A percentile compares a stretch with the other conserved stretches of the same genome.
phyloP scores from a whole-genome alignment of 2,329 filamentous ascomycete species.

The Fusarium penzigii region DNA sequence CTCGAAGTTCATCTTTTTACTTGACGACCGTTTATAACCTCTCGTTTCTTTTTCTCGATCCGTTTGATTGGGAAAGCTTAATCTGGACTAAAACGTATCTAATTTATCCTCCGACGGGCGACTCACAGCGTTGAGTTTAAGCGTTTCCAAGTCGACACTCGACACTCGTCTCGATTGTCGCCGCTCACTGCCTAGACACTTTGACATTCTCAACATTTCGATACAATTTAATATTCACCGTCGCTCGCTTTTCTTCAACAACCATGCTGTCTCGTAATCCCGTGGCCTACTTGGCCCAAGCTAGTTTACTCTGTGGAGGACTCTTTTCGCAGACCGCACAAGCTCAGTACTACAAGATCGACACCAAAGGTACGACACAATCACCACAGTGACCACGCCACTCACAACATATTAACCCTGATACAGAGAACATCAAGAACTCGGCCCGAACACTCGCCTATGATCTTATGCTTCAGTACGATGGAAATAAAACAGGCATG shows the following conservation, averaged over 20 bases:
- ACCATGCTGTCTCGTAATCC: neutral
- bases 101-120: neutral
- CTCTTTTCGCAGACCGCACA: slow-evolving; percentile 17
- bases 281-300: slow-evolving; percentile 9
- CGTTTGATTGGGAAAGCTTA: neutral
- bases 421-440: slow-evolving; percentile 46
- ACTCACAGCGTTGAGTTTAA: neutral
- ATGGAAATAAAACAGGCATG: slow-evolving; percentile 51
- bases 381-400: neutral
- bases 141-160: neutral
- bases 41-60: neutral
- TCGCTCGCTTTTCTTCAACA: neutral
- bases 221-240: neutral
- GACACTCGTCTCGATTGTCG: neutral
- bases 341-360: slow-evolving; percentile 34
- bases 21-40: neutral
- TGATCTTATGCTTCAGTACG: slow-evolving; percentile 53
- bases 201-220: neutral
- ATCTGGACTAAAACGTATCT: neutral
- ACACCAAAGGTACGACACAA: slow-evolving; percentile 28
- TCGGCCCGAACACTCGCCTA: slow-evolving; percentile 50
- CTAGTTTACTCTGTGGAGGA: slow-evolving; percentile 14
- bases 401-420: neutral
- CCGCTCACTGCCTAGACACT: neutral
- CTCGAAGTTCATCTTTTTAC: too few species aligned